Percentiles rank a stretch among this genome's conserved stretches.
phyloP scores from a whole-genome alignment of 768 basidiomycete genomes.

The Rhodotorula taiwanensis region DNA sequence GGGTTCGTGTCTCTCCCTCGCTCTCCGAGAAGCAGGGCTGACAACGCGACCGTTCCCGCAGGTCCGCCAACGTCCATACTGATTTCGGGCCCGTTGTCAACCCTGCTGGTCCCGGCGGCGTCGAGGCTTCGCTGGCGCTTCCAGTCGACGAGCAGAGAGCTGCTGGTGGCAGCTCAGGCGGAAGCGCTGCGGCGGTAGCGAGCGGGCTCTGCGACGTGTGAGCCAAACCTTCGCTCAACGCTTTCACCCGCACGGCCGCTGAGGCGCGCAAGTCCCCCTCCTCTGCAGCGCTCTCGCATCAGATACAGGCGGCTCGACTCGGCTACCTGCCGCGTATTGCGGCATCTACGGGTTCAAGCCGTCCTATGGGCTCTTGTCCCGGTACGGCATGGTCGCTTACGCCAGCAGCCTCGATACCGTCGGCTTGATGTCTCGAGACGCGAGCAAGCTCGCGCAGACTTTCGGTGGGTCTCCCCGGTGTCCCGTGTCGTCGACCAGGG shows the following conservation, averaged over 20 bases:
- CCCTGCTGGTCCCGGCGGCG: constrained; percentile 46
- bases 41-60: constrained; percentile 38
- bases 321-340: constrained; percentile 89
- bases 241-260: background rate
- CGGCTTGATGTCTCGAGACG: constrained; percentile 62
- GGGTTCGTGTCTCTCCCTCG: constrained; percentile 53
- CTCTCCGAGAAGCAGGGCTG: background rate
- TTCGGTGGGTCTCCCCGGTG: constrained; percentile 56
- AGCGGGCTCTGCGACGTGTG: constrained; percentile 76
- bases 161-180: constrained; percentile 90
- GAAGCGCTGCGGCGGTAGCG: constrained; percentile 88
- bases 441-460: constrained; percentile 52
- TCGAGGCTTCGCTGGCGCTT: constrained; percentile 21
- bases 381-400: constrained; percentile 85
- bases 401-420: constrained; percentile 95
- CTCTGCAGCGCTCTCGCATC: constrained; percentile 76
- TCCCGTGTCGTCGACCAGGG: background rate
- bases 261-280: too few species aligned
- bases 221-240: constrained; percentile 43
- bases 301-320: constrained; percentile 90
- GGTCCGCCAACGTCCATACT: constrained; percentile 70
- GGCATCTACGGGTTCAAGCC: constrained; percentile 89
- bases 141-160: constrained; percentile 44
- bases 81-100: constrained; percentile 72
- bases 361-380: constrained; percentile 85